These are phyloP conservation scores for Gorgonomyces haynaldii DNA, from an alignment of 192 early-diverging fungal species.

Conservation along the genomic window DNA sequence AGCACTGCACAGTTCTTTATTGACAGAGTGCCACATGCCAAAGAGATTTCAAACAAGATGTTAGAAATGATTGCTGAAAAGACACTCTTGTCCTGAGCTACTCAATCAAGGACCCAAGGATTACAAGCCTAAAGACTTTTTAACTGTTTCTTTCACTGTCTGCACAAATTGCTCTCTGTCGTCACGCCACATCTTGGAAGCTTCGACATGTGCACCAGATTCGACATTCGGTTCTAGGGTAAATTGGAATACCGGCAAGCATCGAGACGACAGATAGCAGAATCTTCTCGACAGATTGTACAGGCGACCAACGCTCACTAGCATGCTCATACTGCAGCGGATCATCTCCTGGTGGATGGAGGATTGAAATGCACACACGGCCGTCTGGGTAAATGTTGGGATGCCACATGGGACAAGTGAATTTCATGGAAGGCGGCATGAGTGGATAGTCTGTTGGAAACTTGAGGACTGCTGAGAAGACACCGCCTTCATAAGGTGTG, in stretches of 20 bases:
- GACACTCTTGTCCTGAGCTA: constrained; percentile 6
- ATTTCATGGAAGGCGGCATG: constrained; percentile 90
- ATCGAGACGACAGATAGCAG: constrained; percentile 87
- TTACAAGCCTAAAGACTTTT: background rate
- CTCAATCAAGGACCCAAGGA: background rate
- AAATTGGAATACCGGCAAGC: constrained; percentile 56
- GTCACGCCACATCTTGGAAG: constrained; percentile 89
- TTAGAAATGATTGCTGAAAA: constrained; percentile 7
- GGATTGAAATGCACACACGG: constrained; percentile 94
- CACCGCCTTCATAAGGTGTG: constrained; percentile 90
- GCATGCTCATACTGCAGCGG: constrained; percentile 95
- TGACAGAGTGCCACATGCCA: constrained; percentile 33
- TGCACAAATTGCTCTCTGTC: constrained; percentile 72
- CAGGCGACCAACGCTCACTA: constrained; percentile 92
- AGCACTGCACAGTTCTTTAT: constrained; percentile 74
- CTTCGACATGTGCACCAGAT: constrained; percentile 96
- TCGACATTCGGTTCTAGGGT: constrained; percentile 89
- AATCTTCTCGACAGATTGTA: constrained; percentile 98
- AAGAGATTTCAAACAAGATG: constrained; percentile 38
- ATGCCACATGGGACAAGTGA: constrained; percentile 76
- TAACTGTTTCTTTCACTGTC: constrained; percentile 57
- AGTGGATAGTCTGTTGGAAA: constrained; percentile 96
- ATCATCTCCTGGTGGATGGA: constrained; percentile 96
- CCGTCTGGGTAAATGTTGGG: constrained; percentile 79
- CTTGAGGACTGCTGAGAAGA: constrained; percentile 76